Evolutionary conservation across 495 filamentous ascomycete species (phyloP), one percentile per base, ranked within the genome.

Genomic region (Annulohypoxylon nitens): DNA sequence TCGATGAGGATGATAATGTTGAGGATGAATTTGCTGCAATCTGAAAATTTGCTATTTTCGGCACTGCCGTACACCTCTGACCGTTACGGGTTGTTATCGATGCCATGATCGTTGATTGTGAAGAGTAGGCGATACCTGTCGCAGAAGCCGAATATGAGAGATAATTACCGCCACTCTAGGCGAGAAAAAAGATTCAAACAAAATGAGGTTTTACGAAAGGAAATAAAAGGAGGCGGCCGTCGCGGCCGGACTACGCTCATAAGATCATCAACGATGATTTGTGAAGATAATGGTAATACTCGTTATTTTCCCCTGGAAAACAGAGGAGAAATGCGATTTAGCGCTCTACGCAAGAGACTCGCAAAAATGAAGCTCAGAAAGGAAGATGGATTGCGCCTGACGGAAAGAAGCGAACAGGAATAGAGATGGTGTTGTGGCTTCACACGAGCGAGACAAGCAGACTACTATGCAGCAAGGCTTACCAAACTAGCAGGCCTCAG

Each of bases 61-160:
- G 85, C 59, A 84, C 71, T 36, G 81, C 82, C 70, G 85, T 86
- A 75, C 86, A 87, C 75, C 78, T 81, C 65, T 76, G 82, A 18
- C 85, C 84, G 20, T 79, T 58, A 7, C 51, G 63, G 43, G 63
- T 70, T 43, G 59, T 64, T 54, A 86, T 80, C 12, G 77, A 83
- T 30, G 85, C 84, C 67, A 84, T 78, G 33, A 74, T 81, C 23
- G 70, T 53, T 47, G 62, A 72, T 36, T 70, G 30, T 64, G 50
- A 67, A 63, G 30, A 58, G 47, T 36, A 61, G 71, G 81, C 82
- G 83, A 83, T 73, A 77, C 83, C 80, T 82, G 83, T 83, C 81
- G 82, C 81, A 69, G 62, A 69, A 45, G n/a, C n/a, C 43, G 30
- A 45, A 64, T 48, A 69, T 41, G 60, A 45, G 26, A 71, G 59